Conservation (phyloP, 805 yeast species). For the Candida glaebosa region DNA sequence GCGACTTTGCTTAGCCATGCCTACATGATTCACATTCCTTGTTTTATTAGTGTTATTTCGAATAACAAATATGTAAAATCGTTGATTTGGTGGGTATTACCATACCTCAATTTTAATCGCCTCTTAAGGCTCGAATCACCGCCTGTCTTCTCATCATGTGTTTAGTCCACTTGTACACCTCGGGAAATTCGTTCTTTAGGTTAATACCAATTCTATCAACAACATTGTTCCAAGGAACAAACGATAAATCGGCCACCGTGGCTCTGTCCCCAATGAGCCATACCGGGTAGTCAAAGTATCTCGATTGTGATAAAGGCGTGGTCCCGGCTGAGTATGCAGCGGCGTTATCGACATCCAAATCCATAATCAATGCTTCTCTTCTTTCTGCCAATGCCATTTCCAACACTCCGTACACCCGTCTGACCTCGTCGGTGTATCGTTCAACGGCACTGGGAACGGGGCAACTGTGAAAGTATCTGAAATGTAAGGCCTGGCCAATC, state of each 20-base stretch:
- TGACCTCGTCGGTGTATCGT: conserved; percentile 85
- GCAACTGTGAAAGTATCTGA: conserved; percentile 83
- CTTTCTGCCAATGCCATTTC: conserved; percentile 94
- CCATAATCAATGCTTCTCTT: conserved; percentile 87
- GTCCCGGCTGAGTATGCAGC: conserved; percentile 86
- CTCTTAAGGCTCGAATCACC: conserved; percentile 80
- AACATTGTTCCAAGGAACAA: conserved; percentile 96
- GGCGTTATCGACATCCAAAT: conserved; percentile 80
- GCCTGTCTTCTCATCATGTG: conserved; percentile 95
- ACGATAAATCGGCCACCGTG: conserved; percentile 84
- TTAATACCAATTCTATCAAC: conserved; percentile 90
- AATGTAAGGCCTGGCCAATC: conserved; percentile 96
- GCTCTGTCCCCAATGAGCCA: conserved; percentile 87
- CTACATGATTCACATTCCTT: too few relatives aligned
- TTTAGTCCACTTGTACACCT: conserved; percentile 93
- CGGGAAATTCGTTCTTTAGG: conserved; percentile 84
- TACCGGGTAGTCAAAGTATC: conserved; percentile 88
- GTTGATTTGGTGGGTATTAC: too few relatives aligned
- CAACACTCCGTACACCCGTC: conserved; percentile 88
- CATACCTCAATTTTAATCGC: too few relatives aligned
- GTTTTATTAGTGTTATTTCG: too few relatives aligned
- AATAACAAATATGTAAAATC: too few relatives aligned
- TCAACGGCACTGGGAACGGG: conserved; percentile 87
- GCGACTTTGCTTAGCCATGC: too few relatives aligned
- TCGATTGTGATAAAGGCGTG: conserved; percentile 77